Conservation (phyloP, 129 eudicot genomes). For the Lactuca saligna region DNA sequence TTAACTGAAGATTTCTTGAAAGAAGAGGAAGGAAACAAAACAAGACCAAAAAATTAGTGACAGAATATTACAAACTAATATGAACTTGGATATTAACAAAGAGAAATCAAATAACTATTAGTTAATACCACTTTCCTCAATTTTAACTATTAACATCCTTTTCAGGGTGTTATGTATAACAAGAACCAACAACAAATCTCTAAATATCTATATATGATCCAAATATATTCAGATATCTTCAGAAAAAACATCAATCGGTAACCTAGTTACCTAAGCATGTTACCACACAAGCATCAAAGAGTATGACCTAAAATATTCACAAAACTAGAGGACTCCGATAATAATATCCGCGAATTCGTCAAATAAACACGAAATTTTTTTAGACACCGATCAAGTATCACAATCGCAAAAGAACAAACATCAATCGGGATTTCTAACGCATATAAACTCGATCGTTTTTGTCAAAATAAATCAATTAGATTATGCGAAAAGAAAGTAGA, state of each 20-base stretch:
- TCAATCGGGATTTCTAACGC: background rate
- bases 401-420: background rate
- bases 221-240: background rate
- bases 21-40: too few species aligned
- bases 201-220: background rate
- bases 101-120: too few species aligned
- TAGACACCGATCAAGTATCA: background rate
- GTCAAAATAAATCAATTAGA: background rate
- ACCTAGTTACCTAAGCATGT: background rate
- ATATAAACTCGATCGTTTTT: background rate
- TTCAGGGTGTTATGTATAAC: background rate
- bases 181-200: background rate
- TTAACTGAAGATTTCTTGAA: background rate
- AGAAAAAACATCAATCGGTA: background rate
- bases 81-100: too few species aligned
- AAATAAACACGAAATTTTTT: too few species aligned
- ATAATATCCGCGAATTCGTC: background rate
- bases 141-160: too few species aligned
- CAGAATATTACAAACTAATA: too few species aligned
- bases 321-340: background rate
- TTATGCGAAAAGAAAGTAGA: background rate
- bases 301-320: background rate
- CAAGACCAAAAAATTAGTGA: too few species aligned
- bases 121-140: too few species aligned
- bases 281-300: background rate